A percentile compares a stretch with the other conserved stretches of the same genome.
These are phyloP conservation scores for Cyclanthera cordifolia DNA, from an alignment of 306 rosid species.

Conservation along the genomic window DNA sequence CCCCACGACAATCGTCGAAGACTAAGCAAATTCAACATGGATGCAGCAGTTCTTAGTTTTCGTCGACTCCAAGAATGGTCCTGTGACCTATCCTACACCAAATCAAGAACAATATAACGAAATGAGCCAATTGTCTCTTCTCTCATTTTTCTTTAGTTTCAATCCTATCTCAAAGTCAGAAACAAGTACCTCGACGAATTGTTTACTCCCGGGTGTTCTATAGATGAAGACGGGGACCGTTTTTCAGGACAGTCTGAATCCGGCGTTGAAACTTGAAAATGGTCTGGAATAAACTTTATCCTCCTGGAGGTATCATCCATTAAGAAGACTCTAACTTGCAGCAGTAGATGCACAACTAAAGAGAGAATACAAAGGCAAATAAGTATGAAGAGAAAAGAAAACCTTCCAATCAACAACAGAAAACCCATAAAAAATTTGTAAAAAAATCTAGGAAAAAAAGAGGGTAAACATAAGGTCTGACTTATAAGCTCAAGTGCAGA, in stretches of 20 bases:
- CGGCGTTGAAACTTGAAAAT: conserved; percentile 48
- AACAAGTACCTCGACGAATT: conserved; percentile 30
- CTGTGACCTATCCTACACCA: conserved; percentile 36
- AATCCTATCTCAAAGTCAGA: conserved; percentile 10
- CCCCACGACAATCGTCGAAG: conserved; percentile 54
- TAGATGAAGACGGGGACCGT: conserved; percentile 31
- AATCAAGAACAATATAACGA: conserved; percentile 20
- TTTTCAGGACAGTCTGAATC: conserved; percentile 31
- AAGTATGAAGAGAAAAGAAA: conserved; percentile 3
- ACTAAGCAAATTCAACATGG: conserved; percentile 56
- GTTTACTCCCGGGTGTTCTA: conserved; percentile 27
- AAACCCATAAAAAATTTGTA: neutral
- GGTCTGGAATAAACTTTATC: conserved; percentile 58
- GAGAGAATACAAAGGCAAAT: conserved; percentile 6
- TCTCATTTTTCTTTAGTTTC: neutral
- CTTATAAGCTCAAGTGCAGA: neutral
- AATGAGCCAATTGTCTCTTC: conserved; percentile 14
- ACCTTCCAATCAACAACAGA: conserved; percentile 1
- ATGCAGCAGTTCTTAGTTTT: conserved; percentile 35
- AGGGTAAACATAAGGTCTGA: neutral
- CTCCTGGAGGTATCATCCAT: conserved; percentile 70
- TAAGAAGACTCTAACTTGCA: conserved; percentile 22
- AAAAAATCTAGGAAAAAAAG: neutral
- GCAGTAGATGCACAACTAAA: conserved; percentile 5
- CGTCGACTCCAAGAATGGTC: conserved; percentile 27